Evolutionary conservation across 1,139 yeast genomes (phyloP).

Genomic region (Casaregolazyma lundiana): DNA sequence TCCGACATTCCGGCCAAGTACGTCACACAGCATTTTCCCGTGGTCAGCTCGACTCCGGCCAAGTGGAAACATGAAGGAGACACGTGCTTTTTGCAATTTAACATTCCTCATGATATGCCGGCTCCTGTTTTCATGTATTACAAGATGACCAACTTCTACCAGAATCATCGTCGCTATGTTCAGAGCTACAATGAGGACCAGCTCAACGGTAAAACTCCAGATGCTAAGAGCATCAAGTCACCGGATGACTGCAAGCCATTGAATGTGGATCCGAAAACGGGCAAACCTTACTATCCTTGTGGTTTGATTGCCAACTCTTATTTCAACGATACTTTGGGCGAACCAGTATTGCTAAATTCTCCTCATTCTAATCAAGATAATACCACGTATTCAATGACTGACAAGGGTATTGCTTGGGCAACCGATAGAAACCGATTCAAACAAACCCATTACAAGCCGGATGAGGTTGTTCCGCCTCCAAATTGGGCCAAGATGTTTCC

Average conservation of each 20-base stretch:
- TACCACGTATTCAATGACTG: constrained; percentile 56
- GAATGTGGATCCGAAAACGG: constrained; percentile 50
- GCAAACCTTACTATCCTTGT: constrained; percentile 73
- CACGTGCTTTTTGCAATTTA: constrained; percentile 67
- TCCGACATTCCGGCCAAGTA: constrained; percentile 58
- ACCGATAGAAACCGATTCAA: constrained; percentile 74
- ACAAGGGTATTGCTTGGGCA: constrained; percentile 79
- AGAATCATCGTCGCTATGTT: constrained; percentile 91
- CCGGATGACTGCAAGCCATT: constrained; percentile 91
- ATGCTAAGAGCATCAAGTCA: constrained; percentile 51
- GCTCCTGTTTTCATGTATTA: constrained; percentile 79
- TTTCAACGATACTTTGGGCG: constrained; percentile 77
- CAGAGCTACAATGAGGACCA: constrained; percentile 90
- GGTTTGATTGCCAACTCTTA: constrained; percentile 91
- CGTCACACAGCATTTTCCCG: constrained; percentile 49
- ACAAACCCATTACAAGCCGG: constrained; percentile 65
- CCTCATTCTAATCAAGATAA: constrained; percentile 31
- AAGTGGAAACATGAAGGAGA: constrained; percentile 52
- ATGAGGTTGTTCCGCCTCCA: constrained; percentile 90
- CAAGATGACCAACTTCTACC: constrained; percentile 76
- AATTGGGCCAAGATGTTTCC: constrained; percentile 85
- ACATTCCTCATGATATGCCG: constrained; percentile 67
- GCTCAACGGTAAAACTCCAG: constrained; percentile 68
- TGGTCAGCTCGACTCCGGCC: constrained; percentile 37
- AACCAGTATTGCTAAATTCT: constrained; percentile 46